Conservation (phyloP, 1,284 basidiomycete species). For the Inonotus hispidus region DNA sequence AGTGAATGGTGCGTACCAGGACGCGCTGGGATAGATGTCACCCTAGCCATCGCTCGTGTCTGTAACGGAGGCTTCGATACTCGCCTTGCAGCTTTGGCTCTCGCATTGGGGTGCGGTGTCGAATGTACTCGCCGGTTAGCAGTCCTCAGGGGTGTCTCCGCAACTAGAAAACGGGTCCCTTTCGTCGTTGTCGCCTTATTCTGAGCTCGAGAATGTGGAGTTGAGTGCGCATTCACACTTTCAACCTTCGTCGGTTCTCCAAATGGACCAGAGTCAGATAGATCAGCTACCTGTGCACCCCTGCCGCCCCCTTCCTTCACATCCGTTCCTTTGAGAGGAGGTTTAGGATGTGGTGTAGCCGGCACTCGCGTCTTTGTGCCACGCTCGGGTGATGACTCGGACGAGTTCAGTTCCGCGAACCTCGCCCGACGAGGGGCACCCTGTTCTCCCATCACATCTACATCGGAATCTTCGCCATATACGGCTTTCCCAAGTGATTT, state of each 20-base stretch:
- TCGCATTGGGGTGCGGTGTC: not conserved
- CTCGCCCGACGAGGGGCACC: not conserved
- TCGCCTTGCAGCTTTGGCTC: not conserved
- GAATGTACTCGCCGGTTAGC: not conserved
- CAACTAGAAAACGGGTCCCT: not conserved
- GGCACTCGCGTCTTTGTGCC: not conserved
- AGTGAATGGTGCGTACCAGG: not conserved
- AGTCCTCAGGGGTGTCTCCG: not conserved
- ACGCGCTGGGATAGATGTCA: not conserved
- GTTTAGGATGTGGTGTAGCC: not conserved
- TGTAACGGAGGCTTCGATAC: not conserved
- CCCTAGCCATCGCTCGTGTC: not conserved
- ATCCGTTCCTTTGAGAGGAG: not conserved
- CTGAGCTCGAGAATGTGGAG: not conserved
- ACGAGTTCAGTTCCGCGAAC: not conserved
- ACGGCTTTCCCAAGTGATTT: not conserved
- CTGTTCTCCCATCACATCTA: not conserved
- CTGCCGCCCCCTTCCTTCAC: not conserved
- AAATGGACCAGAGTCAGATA: not conserved
- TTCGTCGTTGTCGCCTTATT: not conserved
- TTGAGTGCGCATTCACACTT: not conserved
- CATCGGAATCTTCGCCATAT: not conserved
- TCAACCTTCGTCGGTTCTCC: not conserved
- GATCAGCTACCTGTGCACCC: not conserved
- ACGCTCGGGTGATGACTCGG: not conserved